Percentiles rank a stretch among this genome's conserved stretches.
Conservation (phyloP, 176 grass and related monocot species). For the Phoenix roebelenii region DNA sequence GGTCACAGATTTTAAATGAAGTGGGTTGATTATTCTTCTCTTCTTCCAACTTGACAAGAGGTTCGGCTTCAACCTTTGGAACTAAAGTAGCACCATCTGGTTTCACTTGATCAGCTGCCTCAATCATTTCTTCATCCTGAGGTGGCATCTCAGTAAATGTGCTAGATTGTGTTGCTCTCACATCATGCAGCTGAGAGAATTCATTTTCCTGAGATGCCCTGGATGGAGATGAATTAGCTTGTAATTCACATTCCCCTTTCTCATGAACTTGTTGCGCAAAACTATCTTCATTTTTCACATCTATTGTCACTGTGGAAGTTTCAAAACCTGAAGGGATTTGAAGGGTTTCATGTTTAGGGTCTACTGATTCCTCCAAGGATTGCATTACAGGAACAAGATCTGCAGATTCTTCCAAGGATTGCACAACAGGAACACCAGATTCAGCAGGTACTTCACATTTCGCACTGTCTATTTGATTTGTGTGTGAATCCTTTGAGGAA, state of each 20-base stretch:
- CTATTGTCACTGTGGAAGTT: slow-evolving; percentile 22
- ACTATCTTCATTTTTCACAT: slow-evolving; percentile 25
- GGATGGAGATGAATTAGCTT: slow-evolving; percentile 17
- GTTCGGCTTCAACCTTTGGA: slow-evolving; percentile 28
- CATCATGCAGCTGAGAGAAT: slow-evolving; percentile 23
- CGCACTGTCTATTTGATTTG: slow-evolving; percentile 23
- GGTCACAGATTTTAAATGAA: slow-evolving; percentile 87
- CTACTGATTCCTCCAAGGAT: slow-evolving; percentile 18
- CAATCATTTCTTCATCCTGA: slow-evolving; percentile 47
- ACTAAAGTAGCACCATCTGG: slow-evolving; percentile 21
- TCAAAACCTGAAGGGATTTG: slow-evolving; percentile 21
- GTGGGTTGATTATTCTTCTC: slow-evolving; percentile 37
- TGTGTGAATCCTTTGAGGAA: slow-evolving; percentile 19
- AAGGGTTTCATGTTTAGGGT: not conserved
- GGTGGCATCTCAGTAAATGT: slow-evolving; percentile 27
- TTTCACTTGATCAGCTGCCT: slow-evolving; percentile 40
- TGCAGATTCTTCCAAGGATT: no score
- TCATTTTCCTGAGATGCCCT: slow-evolving; percentile 23
- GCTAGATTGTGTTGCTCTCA: slow-evolving; percentile 31
- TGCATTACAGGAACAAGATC: slow-evolving; percentile 9
- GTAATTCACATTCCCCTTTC: slow-evolving; percentile 36
- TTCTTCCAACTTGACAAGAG: slow-evolving; percentile 34
- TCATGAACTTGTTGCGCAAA: slow-evolving; percentile 17
- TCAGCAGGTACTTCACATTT: slow-evolving; percentile 20
- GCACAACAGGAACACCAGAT: slow-evolving; percentile 17